Evolutionary conservation across 169 alveolate genomes (phyloP).

Genomic region (Babesia ovata): DNA sequence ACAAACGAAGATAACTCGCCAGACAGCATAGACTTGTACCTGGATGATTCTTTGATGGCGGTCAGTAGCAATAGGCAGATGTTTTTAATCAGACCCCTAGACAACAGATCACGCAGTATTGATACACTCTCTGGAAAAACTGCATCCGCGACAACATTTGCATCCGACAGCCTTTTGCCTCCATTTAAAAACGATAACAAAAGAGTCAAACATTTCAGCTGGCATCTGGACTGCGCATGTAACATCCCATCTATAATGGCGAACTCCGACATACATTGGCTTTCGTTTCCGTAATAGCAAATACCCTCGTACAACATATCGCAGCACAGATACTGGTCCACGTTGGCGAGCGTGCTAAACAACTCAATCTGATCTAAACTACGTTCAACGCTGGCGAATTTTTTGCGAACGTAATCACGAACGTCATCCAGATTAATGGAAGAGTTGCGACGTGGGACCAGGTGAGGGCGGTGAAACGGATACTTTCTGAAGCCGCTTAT

Average conservation of each 20-base stretch:
- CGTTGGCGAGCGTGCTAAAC: conserved; percentile 47
- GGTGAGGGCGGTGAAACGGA: conserved; percentile 45
- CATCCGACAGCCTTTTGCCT: not conserved
- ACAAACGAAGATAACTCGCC: not conserved
- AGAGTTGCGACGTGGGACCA: conserved; percentile 33
- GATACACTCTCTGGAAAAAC: conserved; percentile 56
- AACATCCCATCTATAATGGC: conserved; percentile 56
- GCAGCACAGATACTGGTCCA: conserved; percentile 60
- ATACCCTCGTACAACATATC: conserved; percentile 61
- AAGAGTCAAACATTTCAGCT: conserved; percentile 24
- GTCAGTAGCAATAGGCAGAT: conserved; percentile 40
- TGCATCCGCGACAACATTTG: not conserved
- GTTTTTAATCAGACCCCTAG: conserved; percentile 43
- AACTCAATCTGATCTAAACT: conserved; percentile 52
- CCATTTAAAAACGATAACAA: conserved; percentile 30
- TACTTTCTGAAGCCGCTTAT: conserved; percentile 36
- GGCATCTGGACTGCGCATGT: conserved; percentile 46
- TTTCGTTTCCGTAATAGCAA: conserved; percentile 47
- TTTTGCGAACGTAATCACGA: conserved; percentile 26
- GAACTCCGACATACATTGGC: conserved; percentile 51
- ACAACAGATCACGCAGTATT: conserved; percentile 23
- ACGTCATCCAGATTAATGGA: conserved; percentile 19
- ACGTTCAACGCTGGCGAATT: conserved; percentile 23
- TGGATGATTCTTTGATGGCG: conserved; percentile 41
- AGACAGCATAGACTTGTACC: conserved; percentile 24